Base-by-base conservation (phyloP, 768 basidiomycete genomes). In the Leccinum rimulosum region DNA sequence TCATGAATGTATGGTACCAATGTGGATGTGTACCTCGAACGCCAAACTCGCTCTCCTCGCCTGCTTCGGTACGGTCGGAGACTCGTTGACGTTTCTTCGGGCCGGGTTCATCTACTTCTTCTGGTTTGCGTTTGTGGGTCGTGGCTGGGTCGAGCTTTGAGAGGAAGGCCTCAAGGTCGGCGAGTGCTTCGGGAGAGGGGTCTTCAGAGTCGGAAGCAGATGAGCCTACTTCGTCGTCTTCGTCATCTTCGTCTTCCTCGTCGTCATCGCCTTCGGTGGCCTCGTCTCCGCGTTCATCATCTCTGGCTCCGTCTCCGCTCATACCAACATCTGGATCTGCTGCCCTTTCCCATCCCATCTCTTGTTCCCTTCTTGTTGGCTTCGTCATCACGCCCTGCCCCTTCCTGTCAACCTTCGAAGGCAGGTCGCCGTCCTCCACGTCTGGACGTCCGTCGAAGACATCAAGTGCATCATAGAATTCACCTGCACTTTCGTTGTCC, bases 21-120 rank as follows among this genome's bases (percentile, higher is more conserved):
- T 12, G 35, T 12, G 52, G 15, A 7, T 17, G 15, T 17, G 15
- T 67, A 85, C 86, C 82, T 66, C 78, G 77, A 47, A 83, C 82
- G 11, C 82, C 84, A 68, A 94, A 95, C 67, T 94, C 93, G 65
- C 85, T 86, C 69, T 95, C 94, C 31, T 80, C 81, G 6, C 91
- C 93, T 30, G 86, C 84, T 66, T 91, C 88, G 3, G 87, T 93
- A 53, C 82, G 82, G 66, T 94, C 93, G 56, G 81, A 75, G 54
- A 93, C 68, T 1, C 83, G 74, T 10, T 78, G 72, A 36, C 90
- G 84, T 68, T 88, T 89, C 54, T 78, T 75, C 15, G 73, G 68
- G 38, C 68, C 71, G 6, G 68, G 61, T 14, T 69, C 70, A 5
- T 35, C n/a, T 6, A 60, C 56, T 14, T 65, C 64, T 8, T 68